phyloP scores from a whole-genome alignment of 148 eudicot genomes.

The Silene conica region DNA sequence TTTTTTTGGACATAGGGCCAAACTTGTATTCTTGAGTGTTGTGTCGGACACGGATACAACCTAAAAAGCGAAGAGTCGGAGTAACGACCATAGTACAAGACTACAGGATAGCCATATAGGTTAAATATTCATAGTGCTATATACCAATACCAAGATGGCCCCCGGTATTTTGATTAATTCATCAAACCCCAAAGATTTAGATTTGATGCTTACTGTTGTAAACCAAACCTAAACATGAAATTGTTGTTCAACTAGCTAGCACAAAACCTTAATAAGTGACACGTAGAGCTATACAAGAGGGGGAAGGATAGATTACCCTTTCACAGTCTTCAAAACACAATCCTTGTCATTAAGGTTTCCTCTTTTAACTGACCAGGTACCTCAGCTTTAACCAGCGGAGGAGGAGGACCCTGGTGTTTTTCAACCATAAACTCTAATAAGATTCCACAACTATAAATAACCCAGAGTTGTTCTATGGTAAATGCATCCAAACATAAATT shows the following conservation, averaged over 20 bases:
- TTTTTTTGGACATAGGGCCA: too few species aligned
- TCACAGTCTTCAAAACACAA: conserved; percentile 85
- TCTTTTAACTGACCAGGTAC: conserved; percentile 89
- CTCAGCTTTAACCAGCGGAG: conserved; percentile 82
- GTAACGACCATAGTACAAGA: too few species aligned
- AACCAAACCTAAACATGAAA: neutral
- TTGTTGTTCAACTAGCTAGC: neutral
- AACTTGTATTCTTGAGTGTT: too few species aligned
- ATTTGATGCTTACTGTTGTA: neutral
- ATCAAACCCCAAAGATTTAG: too few species aligned
- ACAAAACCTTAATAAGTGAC: neutral
- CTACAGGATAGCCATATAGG: neutral
- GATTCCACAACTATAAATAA: neutral
- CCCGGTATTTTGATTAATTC: too few species aligned
- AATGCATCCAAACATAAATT: neutral
- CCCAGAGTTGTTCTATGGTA: neutral
- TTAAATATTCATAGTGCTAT: neutral
- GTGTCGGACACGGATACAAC: too few species aligned
- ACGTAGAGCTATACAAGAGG: neutral
- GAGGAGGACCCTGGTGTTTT: conserved; percentile 54
- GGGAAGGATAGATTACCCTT: conserved; percentile 58
- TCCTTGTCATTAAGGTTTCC: conserved; percentile 79
- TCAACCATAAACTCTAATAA: conserved; percentile 7
- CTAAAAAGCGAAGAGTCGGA: too few species aligned
- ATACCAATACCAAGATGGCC: too few species aligned